Evolutionary conservation across 345 rosid species (phyloP), one percentile per base, ranked within the genome.

Genomic region (Barbarea vulgaris): DNA sequence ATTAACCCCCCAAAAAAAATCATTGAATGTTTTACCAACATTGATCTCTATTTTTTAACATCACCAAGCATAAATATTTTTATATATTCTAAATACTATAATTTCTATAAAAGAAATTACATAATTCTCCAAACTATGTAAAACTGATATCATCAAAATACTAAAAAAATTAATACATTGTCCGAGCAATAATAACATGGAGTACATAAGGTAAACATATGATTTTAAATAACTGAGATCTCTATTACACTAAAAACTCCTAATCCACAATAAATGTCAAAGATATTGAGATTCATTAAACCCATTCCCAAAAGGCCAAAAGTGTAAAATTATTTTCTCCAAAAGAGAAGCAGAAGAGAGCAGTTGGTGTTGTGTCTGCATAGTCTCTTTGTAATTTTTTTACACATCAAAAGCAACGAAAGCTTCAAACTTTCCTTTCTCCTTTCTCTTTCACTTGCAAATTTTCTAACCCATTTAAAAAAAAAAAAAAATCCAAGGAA

Each of bases 371-470:
- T 31, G 30, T 64, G 41, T n/a, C n/a, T 72, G 37, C 44, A 30
- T 57, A 28, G 36, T 41, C 42, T 66, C 63, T 69, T 56, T 57
- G 67, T 58, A 31, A 44, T 18, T 56, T 33, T 18, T 56, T 33
- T 56, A 70, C 70, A 62, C 59, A 77, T 70, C 71, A 77, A 77
- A 70, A 76, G 75, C 64, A 55, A 70, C 70, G 58, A 68, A 77
- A 70, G 80, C 76, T 70, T 77, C 58, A 44, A 70, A 70, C 76
- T 77, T 77, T 70, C 75, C 80, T 56, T 63, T 77, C 75, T 77
- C 70, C 70, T 69, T 63, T 77, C 76, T 69, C 70, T 76, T 70
- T 77, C 59, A 46, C n/a, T 75, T 77, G 46, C 69, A 59, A 59
- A 25, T 17, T 25, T 18, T 34, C 61, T 51, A 64, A 64, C 71